phyloP scores from a whole-genome alignment of 257 asterid species.

The Capsicum pubescens region DNA sequence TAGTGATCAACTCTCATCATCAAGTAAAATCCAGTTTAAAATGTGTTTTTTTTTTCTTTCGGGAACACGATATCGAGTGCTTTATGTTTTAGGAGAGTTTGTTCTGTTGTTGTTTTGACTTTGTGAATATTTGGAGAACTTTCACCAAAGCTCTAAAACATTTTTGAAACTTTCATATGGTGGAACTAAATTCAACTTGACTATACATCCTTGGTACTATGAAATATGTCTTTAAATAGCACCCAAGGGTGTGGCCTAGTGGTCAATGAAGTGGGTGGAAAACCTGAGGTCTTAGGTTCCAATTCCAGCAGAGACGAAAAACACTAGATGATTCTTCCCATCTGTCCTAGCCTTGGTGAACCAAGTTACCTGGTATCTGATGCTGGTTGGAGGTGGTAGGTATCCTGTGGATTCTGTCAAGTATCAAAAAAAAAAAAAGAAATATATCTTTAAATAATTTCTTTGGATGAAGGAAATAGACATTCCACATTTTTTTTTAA shows the following conservation, averaged over 20 bases:
- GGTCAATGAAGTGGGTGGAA: too few relatives aligned
- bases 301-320: too few relatives aligned
- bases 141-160: background rate
- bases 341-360: too few relatives aligned
- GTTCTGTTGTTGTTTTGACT: background rate
- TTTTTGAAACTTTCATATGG: background rate
- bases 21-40: too few relatives aligned
- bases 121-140: conserved; percentile 18
- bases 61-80: background rate
- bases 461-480: conserved; percentile 8
- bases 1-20: background rate
- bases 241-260: too few relatives aligned
- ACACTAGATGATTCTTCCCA: too few relatives aligned
- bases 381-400: too few relatives aligned
- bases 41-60: background rate
- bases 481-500: background rate
- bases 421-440: too few relatives aligned
- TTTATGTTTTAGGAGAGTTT: background rate
- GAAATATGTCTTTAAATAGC: background rate
- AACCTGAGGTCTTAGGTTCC: too few relatives aligned
- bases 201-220: background rate
- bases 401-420: too few relatives aligned
- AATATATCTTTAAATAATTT: background rate
- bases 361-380: too few relatives aligned
- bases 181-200: background rate